These are phyloP conservation scores for Edaphochlamys debaryana DNA, from an alignment of 139 green algal species.

Conservation along the genomic window DNA sequence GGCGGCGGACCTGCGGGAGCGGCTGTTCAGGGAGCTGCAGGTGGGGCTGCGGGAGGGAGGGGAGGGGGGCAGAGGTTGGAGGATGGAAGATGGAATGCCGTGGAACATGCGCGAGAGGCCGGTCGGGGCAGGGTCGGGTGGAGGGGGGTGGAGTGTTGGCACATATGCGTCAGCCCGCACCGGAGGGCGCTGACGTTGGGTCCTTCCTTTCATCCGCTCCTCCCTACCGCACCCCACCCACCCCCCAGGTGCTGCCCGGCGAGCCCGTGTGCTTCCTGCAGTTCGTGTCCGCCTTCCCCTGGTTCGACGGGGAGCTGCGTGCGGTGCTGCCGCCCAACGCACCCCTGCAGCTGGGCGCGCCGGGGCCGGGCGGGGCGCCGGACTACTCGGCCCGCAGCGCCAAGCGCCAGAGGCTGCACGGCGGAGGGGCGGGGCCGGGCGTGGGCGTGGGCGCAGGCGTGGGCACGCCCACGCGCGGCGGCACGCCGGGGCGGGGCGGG, in stretches of 20 bases:
- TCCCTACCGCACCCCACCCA: background rate
- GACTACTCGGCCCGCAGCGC: background rate
- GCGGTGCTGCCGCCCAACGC: background rate
- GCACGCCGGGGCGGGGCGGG: too few relatives aligned
- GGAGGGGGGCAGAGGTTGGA: too few relatives aligned
- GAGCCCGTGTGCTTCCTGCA: conserved; percentile 35
- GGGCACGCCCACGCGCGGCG: too few relatives aligned
- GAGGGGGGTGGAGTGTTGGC: too few relatives aligned
- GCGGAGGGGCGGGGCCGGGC: background rate
- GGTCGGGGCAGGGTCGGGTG: too few relatives aligned
- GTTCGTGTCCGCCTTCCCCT: conserved; percentile 3
- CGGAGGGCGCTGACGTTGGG: too few relatives aligned
- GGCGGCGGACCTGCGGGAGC: conserved; percentile 2
- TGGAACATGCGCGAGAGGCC: too few relatives aligned
- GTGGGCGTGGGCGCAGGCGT: too few relatives aligned
- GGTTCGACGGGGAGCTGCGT: background rate
- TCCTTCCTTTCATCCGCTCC: too few relatives aligned
- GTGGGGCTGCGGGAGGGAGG: background rate
- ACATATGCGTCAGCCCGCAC: too few relatives aligned
- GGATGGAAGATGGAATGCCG: too few relatives aligned
- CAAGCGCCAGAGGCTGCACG: conserved; percentile 1
- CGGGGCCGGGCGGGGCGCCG: background rate
- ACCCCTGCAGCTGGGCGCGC: background rate
- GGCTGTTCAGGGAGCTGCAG: conserved; percentile 21
- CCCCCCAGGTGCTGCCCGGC: conserved; percentile 1